Evolutionary conservation across 106 monocot species (phyloP).

Genomic region (Alisma plantagoaquatica): DNA sequence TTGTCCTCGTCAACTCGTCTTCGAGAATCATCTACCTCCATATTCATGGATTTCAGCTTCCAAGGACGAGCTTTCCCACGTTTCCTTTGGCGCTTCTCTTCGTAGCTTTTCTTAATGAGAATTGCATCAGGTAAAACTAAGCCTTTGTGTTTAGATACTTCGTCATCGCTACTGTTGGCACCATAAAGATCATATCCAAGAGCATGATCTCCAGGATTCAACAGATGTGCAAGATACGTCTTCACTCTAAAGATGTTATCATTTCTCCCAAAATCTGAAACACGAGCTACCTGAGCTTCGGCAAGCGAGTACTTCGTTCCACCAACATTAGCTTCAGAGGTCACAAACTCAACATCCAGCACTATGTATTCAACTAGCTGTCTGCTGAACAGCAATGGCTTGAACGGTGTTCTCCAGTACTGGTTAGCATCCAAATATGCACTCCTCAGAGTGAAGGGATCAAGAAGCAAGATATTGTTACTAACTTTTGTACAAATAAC

Average conservation of each 20-base stretch:
- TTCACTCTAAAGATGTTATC: conserved; percentile 41
- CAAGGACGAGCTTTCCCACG: conserved; percentile 46
- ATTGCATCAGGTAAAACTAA: conserved; percentile 37
- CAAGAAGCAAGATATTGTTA: conserved; percentile 18
- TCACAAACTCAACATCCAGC: conserved; percentile 34
- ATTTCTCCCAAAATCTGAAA: conserved; percentile 64
- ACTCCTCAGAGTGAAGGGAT: conserved; percentile 31
- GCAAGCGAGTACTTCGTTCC: conserved; percentile 52
- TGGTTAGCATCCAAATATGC: conserved; percentile 36
- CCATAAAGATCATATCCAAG: conserved; percentile 80
- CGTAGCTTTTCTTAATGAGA: conserved; percentile 83
- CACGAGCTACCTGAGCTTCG: conserved; percentile 53
- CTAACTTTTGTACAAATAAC: conserved; percentile 23
- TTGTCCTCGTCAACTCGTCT: conserved; percentile 46
- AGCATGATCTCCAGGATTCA: conserved; percentile 65
- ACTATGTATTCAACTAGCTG: conserved; percentile 56
- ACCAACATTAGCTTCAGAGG: conserved; percentile 25
- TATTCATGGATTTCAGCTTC: conserved; percentile 69
- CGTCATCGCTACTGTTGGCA: conserved; percentile 65
- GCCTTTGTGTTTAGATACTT: conserved; percentile 50
- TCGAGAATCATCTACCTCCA: conserved; percentile 44
- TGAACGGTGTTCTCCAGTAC: conserved; percentile 48
- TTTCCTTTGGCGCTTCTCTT: conserved; percentile 40
- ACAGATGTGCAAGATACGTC: conserved; percentile 70
- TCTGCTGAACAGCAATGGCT: conserved; percentile 29